Base-by-base conservation (phyloP, 495 filamentous ascomycete species). In the Neurospora cerealis region DNA sequence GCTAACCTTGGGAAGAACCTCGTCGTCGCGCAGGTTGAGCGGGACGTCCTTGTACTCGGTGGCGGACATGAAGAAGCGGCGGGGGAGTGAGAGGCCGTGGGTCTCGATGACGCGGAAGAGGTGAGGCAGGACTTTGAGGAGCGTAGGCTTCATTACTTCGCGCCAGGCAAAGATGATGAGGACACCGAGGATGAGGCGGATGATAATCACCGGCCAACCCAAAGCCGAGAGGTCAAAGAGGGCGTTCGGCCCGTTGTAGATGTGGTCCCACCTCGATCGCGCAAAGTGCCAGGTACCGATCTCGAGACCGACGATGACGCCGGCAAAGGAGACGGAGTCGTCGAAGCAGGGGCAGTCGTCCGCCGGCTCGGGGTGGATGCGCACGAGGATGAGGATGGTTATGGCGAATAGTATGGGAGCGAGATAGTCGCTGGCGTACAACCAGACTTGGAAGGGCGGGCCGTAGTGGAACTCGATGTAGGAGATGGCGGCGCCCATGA, bases 261-360 rank as follows among this genome's bases (percentile, higher is more conserved):
- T 87, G 17, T 85, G 74, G 32, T 89, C 81, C 85, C 86, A 91
- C 2, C 86, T 85, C 4, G 87, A 88, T 8, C 83, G 83, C 4
- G 88, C 88, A 76, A 91, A 92, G 80, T 93, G 93, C 94, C 94
- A 98, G 19, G 87, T 90, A 4, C 92, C 94, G 60, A 91, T 78
- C 76, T 95, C 90, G 69, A 92, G 83, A 0, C 96, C 96, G 70
- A 97, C 90, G 73, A 93, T 87, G 38, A 97, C 95, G 7, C 92
- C 96, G 28, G 93, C 91, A 79, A 98, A 99, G 9, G 95, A 89
- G 42, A 99, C 93, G 76, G 92, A 95, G 83, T 99, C 96, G 80
- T 99, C 96, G 79, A 97, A 99, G 79, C 96, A 99, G 19, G 96
- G 96, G 77, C 96, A 99, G 80, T 97, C 92, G 80, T 99, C 96